Percentiles rank a stretch among this genome's conserved stretches.
Conservation (phyloP, 108 stramenopile genomes). For the Skeletonema costatum region DNA sequence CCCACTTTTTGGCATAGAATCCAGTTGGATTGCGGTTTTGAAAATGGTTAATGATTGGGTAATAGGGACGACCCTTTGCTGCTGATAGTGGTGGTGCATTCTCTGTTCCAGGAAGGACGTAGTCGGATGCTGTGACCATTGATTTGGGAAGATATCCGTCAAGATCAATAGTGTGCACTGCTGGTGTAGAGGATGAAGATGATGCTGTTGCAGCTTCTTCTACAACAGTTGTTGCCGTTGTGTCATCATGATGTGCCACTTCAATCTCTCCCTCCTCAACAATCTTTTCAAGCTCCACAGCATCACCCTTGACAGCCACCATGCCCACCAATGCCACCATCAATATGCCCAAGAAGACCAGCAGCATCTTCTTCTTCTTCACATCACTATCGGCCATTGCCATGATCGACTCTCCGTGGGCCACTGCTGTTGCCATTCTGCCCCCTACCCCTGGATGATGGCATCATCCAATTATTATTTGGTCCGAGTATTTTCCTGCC, state of each 20-base stretch:
- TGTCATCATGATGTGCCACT: not conserved
- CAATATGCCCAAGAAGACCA: slow-evolving; percentile 17
- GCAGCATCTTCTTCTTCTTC: slow-evolving; percentile 20
- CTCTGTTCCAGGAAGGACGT: slow-evolving; percentile 31
- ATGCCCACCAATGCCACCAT: slow-evolving; percentile 21
- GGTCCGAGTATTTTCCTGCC: not conserved
- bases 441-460: not conserved
- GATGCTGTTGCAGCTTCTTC: not conserved
- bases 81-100: slow-evolving; percentile 26
- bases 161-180: not conserved
- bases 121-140: slow-evolving; percentile 11
- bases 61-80: slow-evolving; percentile 28
- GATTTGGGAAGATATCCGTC: slow-evolving; percentile 23
- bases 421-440: not conserved
- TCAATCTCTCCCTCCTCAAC: slow-evolving; percentile 9
- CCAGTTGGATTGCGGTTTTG: slow-evolving; percentile 23
- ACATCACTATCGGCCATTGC: not conserved
- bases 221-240: not conserved
- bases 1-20: slow-evolving; percentile 30
- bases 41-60: slow-evolving; percentile 38
- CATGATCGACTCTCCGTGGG: not conserved
- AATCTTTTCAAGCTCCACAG: slow-evolving; percentile 12
- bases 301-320: slow-evolving; percentile 14
- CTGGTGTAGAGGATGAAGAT: not conserved
- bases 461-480: not conserved